A percentile compares a stretch with the other conserved stretches of the same genome.
These are phyloP conservation scores for Cercospora citrullina DNA, from an alignment of 2,329 filamentous ascomycete genomes.

Conservation along the genomic window DNA sequence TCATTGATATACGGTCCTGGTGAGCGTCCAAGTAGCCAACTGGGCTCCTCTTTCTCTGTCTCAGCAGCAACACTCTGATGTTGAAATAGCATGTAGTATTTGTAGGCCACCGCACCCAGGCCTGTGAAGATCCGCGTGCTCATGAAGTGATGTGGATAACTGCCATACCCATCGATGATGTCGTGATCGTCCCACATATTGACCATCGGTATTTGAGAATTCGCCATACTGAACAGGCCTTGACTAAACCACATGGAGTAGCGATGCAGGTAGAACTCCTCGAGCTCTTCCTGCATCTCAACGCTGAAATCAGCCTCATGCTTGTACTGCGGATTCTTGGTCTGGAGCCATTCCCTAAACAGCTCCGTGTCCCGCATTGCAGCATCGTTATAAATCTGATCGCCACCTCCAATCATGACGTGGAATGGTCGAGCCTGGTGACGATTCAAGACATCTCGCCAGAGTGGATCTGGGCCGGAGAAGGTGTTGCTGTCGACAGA, in stretches of 20 bases:
- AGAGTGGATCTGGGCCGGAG: conserved; percentile 91
- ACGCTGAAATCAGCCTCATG: conserved; percentile 73
- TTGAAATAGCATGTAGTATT: conserved; percentile 98
- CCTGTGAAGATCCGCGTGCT: conserved; percentile 83
- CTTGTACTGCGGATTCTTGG: conserved; percentile 77
- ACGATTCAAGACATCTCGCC: conserved; percentile 91
- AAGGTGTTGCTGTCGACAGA: conserved; percentile 76
- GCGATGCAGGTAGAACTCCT: conserved; percentile 81
- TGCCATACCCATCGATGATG: conserved; percentile 74
- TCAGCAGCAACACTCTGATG: conserved; percentile 86
- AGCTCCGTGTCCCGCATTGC: conserved; percentile 71
- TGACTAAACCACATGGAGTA: conserved; percentile 97
- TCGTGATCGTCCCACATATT: conserved; percentile 96
- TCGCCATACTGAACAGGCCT: conserved; percentile 88
- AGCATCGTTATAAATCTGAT: conserved; percentile 94
- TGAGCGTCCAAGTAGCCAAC: conserved; percentile 78
- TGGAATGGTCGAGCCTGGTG: conserved; percentile 93
- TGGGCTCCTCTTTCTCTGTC: conserved; percentile 79
- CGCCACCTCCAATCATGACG: conserved; percentile 95
- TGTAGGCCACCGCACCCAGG: conserved; percentile 87
- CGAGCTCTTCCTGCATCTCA: conserved; percentile 85
- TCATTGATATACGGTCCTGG: conserved; percentile 91
- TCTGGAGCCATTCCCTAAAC: conserved; percentile 82
- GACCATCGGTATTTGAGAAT: conserved; percentile 94
- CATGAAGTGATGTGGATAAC: conserved; percentile 91